Evolutionary conservation across 2,329 filamentous ascomycete genomes (phyloP), one percentile per base, ranked within the genome.

Genomic region (Penicillium sp.): DNA sequence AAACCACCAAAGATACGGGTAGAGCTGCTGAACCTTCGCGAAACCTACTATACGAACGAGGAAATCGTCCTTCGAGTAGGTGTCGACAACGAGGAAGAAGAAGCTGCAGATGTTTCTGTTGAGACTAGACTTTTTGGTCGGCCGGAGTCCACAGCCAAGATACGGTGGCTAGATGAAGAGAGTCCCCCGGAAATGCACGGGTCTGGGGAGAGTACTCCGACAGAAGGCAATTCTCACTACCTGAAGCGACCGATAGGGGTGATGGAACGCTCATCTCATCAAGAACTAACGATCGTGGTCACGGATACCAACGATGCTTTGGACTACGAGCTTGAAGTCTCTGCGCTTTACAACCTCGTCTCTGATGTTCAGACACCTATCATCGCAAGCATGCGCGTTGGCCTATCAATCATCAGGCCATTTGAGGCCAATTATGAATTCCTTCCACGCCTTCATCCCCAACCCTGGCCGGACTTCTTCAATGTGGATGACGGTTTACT

Each of bases 351-450:
- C 64, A 82, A 86, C 60, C 75, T 97, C 1, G 74, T 82, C 2
- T 86, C 87, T 6, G 90, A 97, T 63, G 74, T 82, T 1, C 84
- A 86, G 45, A 95, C 89, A 1, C 83, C 85, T 1, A 85, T 97
- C 34, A 81, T 83, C 33, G n/a, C n/a, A 91, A 94, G 67, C 80
- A 78, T 2, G 71, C 85, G 21, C 1, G 77, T 86, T 33, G 82
- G 84, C 46, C 68, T 97, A 5, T 78, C 82, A 33, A 78, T 96
- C 48, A 81, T 88, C 46, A 84, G 82, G 43, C 88, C 91, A 0
- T 97, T 98, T 60, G 89, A 95, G 69, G 87, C 89, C 15, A 93
- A 87, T 61, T 96, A 95, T 66, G 88, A 94, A 55, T 81, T 97
- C 53, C 77, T 84, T 10, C 88, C 93, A 10, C 80, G 85, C 9